Base-by-base conservation (phyloP, 306 rosid genomes). In the Crotalaria pallida region DNA sequence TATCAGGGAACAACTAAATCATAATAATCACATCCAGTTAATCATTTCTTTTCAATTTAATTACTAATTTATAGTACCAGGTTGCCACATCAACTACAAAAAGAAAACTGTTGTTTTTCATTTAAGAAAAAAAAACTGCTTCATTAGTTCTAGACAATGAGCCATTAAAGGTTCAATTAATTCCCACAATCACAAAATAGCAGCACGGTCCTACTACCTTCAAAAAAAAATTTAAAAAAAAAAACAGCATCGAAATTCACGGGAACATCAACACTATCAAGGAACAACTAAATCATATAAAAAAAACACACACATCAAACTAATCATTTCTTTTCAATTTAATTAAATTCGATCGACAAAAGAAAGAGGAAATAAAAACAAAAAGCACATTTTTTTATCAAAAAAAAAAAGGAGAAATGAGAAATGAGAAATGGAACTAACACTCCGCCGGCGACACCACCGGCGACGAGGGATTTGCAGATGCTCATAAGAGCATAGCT, bases 401-500 rank as follows among this genome's bases (percentile, higher is more conserved):
- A 27, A 27, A 0, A 27, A 16, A 1, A 15, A 47, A 34, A 1
- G 40, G 62, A 13, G 62, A 13, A 21, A 68, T 7, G n/a, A 22
- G 1, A 5, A 72, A 13, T 15, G 58, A 65, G 79, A 78, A 63
- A 57, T 33, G 68, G 29, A 33, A 86, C 98, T 80, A 58, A 92
- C 98, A 92, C 87, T 75, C 96, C 97, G 24, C 98, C 98, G 7
- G 98, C 98, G 57, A 92, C 90, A 53, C 98, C 98, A 48, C 98
- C 96, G 4, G 98, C 98, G 24, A 87, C 76, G 48, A 92, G 91
- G 77, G 96, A 92, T 77, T 87, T 92, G 89, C 90, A 89, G 80
- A 89, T 81, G 57, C 81, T 86, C 6, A 72, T 73, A 10, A 84
- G 48, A 1, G 96, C 96, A 48, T 82, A 70, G 73, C 82, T 84